Base-by-base conservation (phyloP, 2,329 filamentous ascomycete genomes). In the Ophiosphaerella narmari region DNA sequence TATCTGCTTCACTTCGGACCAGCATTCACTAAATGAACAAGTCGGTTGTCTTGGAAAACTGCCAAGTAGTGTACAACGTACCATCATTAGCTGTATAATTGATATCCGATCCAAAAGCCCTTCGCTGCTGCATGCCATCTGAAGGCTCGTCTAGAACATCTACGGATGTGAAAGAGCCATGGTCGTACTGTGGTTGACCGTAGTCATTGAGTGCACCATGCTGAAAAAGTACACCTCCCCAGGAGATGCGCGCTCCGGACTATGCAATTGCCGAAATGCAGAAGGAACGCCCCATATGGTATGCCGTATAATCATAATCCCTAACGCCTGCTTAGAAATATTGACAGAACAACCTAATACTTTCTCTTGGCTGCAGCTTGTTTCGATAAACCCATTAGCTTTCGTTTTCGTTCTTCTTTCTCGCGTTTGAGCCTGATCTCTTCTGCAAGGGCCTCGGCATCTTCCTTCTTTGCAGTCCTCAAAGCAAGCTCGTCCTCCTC, bases 401-500 rank as follows among this genome's bases (percentile, higher is more conserved):
- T 73, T 43, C 59, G 61, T 62, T 68, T 73, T 16, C 70, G 64
- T 52, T 71, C 71, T 42, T 68, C 66, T 44, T 74, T 74, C 50
- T 67, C 57, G 5, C 60, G 59, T 54, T 69, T 69, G 39, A 68
- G 54, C 26, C 70, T 62, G 32, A 75, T 68, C 57, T 75, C 87
- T 36, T 88, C 80, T 2, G 78, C 79, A 60, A 88, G 75, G 51
- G 88, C 85, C 59, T 83, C 77, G 14, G 82, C 77, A 61, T 92
- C 89, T 67, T 92, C 89, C 39, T 80, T 80, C 38, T 82, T 82
- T 21, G 88, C 89, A 46, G 81, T 78, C 26, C 76, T 73, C 52
- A 86, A 81, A 2, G 88, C 87, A 42, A 76, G 67, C 39, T 78
- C 76, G 68, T 93, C 89, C 69, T 93, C 89, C 32, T 81, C 76